Conservation (phyloP, 345 rosid genomes). For the Euphorbia pulcherrima region DNA sequence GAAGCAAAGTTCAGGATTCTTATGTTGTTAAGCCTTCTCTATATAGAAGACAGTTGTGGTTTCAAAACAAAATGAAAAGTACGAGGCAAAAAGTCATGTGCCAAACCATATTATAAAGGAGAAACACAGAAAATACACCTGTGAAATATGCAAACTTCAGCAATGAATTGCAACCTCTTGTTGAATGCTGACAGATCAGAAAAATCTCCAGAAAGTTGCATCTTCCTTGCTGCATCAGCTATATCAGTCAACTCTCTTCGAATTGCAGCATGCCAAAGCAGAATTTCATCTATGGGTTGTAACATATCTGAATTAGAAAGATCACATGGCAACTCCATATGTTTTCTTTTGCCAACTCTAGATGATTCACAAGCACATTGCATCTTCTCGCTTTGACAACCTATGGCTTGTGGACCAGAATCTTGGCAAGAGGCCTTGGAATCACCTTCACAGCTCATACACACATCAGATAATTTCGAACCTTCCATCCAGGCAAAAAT, state of each 20-base stretch:
- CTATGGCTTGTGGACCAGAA: conserved; percentile 17
- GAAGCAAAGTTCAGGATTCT: neutral
- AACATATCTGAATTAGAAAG: conserved; percentile 23
- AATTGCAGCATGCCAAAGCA: conserved; percentile 63
- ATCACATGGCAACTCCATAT: conserved; percentile 33
- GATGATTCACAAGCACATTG: conserved; percentile 42
- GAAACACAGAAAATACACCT: conserved; percentile 32
- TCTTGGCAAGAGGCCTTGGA: conserved; percentile 15
- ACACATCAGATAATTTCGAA: conserved; percentile 21
- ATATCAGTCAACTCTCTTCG: conserved; percentile 47
- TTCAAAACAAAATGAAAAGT: neutral
- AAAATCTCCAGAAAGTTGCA: conserved; percentile 46
- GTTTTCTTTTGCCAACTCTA: conserved; percentile 44
- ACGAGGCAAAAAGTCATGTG: neutral
- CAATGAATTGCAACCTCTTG: conserved; percentile 55
- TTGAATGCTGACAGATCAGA: conserved; percentile 49
- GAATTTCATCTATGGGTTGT: conserved; percentile 52
- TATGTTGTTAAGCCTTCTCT: neutral
- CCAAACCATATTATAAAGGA: neutral
- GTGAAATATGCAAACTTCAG: conserved; percentile 61
- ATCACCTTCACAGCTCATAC: conserved; percentile 28
- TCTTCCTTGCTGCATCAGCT: conserved; percentile 46
- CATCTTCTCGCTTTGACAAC: conserved; percentile 19
- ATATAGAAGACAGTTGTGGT: neutral
- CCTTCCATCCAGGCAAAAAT: conserved; percentile 55